Base-by-base conservation (phyloP, 352 stramenopile genomes). In the Elongisporangium senticosum region DNA sequence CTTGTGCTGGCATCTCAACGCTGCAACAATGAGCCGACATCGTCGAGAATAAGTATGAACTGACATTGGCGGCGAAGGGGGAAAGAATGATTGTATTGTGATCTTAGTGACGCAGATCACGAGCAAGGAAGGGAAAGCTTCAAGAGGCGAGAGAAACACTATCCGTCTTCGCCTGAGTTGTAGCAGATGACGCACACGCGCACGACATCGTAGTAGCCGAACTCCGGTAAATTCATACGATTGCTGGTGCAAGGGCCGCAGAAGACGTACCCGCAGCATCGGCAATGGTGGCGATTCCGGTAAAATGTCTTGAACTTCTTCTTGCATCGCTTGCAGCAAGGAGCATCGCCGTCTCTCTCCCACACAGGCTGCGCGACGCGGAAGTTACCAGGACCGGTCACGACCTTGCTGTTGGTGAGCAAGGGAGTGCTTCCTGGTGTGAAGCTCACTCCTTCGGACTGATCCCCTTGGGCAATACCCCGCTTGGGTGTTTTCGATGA, bases 271-370 rank as follows among this genome's bases (percentile, higher is more conserved):
- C 85, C 85, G 53, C 85, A 94, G 60, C 85, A 94, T 43, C 85
- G 80, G 21, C 85, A 94, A 51, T 94, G 85, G 54, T 94, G 85
- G 10, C 85, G 80, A 39, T 85, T 90, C 26, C 85, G 85, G 23
- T 91, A 74, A 10, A 95, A 74, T 7, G 85, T 74, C 62, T 93
- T 95, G 62, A 95, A 95, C 58, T 93, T 93, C 64, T 95, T 95
- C 64, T 95, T 95, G 73, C 85, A 95, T 3, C 82, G 80, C 66
- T 95, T 93, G 67, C 85, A 95, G 64, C 83, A 93, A 6, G 85
- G 69, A 4, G 85, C 85, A 50, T 95, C 85, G 52, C 80, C 82
- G 52, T 95, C 83, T 26, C 79, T 78, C 53, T 95, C 85, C 85
- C 85, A 95, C 24, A 95, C 75, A 10, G 85, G 85, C 69, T 95